Evolutionary conservation across 2,329 filamentous ascomycete genomes (phyloP).

Genomic region (Penicillium sp.): DNA sequence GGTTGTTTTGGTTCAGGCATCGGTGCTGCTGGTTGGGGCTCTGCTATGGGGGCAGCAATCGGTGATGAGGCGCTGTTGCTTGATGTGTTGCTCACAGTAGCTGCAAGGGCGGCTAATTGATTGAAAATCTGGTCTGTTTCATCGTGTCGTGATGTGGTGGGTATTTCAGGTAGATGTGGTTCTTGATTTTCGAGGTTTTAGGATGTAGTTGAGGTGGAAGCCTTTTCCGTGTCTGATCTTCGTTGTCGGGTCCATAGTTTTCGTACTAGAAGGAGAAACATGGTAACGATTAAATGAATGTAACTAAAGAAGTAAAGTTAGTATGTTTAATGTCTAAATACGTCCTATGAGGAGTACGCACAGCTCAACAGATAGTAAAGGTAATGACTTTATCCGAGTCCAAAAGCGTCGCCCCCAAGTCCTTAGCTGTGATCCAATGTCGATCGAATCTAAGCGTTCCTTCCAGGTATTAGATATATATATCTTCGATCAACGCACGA

Average conservation of each 20-base stretch:
- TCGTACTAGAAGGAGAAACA: conserved; percentile 4
- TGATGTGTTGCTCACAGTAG: conserved; percentile 8
- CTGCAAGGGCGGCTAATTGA: conserved; percentile 13
- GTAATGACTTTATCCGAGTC: not conserved
- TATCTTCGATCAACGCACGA: not conserved
- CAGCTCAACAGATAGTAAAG: not conserved
- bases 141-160: not conserved
- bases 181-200: not conserved
- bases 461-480: not conserved
- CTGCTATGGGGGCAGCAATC: not conserved
- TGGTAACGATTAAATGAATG: not conserved
- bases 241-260: conserved; percentile 4
- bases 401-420: not conserved
- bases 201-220: too few relatives aligned
- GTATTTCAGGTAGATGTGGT: not conserved
- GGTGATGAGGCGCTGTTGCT: not conserved
- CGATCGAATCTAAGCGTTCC: too few relatives aligned
- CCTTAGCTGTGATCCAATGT: not conserved
- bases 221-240: not conserved
- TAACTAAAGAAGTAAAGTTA: not conserved
- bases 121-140: conserved; percentile 15
- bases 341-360: not conserved
- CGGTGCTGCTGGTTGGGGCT: not conserved
- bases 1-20: not conserved
- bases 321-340: too few relatives aligned